Conservation (phyloP, 2,329 filamentous ascomycete species). For the Macrophomina tecta region DNA sequence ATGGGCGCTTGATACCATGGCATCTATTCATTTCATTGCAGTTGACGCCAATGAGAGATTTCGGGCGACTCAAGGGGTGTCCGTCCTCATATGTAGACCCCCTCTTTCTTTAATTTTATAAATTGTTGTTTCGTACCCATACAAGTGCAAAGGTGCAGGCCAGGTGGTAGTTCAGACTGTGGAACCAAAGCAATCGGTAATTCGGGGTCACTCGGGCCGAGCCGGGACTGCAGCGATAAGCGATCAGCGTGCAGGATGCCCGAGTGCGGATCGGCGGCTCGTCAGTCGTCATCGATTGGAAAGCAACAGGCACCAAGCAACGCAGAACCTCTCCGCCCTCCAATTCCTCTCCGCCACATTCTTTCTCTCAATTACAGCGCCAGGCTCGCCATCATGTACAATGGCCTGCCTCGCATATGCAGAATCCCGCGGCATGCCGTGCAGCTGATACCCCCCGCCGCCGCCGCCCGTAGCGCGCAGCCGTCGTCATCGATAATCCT, state of each 20-base stretch:
- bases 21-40: not conserved
- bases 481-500: conserved; percentile 31
- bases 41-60: not conserved
- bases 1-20: conserved; percentile 27
- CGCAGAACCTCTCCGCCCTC: not conserved
- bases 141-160: too few species aligned
- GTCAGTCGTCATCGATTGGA: conserved; percentile 10
- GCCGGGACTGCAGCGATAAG: not conserved
- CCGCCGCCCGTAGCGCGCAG: conserved; percentile 33
- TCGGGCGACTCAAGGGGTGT: not conserved
- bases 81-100: not conserved
- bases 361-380: not conserved
- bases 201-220: conserved; percentile 10
- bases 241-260: conserved; percentile 15
- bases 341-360: not conserved
- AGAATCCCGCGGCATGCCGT: conserved; percentile 36
- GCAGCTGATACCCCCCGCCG: conserved; percentile 21
- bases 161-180: too few species aligned
- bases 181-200: not conserved
- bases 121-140: too few species aligned
- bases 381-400: conserved; percentile 43
- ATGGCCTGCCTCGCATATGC: conserved; percentile 45
- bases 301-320: conserved; percentile 2
- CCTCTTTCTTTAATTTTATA: not conserved
- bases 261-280: not conserved